phyloP scores from a whole-genome alignment of 2,329 filamentous ascomycete genomes.

The Daldinia sp. region DNA sequence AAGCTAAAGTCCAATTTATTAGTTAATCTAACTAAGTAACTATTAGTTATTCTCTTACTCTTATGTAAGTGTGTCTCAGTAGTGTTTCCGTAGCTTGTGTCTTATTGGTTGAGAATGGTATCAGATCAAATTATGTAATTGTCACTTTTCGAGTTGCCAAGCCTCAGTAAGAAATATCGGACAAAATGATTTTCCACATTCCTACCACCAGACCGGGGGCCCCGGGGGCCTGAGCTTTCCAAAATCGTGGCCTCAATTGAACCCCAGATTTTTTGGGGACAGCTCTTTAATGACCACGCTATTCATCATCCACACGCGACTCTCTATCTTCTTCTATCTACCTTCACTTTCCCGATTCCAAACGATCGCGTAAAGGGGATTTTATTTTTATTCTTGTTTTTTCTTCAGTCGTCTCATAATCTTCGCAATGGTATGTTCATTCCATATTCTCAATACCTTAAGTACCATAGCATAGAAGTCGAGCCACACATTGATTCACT shows the following conservation, averaged over 20 bases:
- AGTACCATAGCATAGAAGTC: conserved; percentile 4
- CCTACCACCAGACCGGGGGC: neutral
- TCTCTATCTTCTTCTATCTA: conserved; percentile 49
- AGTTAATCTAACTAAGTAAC: neutral
- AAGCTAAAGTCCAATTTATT: conserved; percentile 5
- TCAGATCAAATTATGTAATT: conserved; percentile 5
- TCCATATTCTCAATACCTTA: neutral
- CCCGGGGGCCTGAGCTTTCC: conserved; percentile 38
- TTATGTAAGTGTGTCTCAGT: conserved; percentile 7
- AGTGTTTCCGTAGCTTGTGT: neutral
- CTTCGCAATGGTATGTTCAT: conserved; percentile 44
- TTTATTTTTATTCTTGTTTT: conserved; percentile 32
- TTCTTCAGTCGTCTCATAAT: conserved; percentile 35
- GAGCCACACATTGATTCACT: neutral
- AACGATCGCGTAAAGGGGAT: conserved; percentile 32
- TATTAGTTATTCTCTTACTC: neutral
- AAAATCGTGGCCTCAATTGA: conserved; percentile 56
- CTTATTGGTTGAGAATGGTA: neutral
- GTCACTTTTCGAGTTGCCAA: neutral
- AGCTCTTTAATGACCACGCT: conserved; percentile 48
- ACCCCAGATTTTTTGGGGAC: conserved; percentile 52
- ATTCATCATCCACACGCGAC: conserved; percentile 39
- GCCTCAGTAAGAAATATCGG: conserved; percentile 21
- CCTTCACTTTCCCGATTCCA: conserved; percentile 53
- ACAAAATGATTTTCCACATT: conserved; percentile 35